A percentile compares a stretch with the other conserved stretches of the same genome.
Evolutionary conservation across 1,284 basidiomycete species (phyloP).

Genomic region (Pterulicium gracile): DNA sequence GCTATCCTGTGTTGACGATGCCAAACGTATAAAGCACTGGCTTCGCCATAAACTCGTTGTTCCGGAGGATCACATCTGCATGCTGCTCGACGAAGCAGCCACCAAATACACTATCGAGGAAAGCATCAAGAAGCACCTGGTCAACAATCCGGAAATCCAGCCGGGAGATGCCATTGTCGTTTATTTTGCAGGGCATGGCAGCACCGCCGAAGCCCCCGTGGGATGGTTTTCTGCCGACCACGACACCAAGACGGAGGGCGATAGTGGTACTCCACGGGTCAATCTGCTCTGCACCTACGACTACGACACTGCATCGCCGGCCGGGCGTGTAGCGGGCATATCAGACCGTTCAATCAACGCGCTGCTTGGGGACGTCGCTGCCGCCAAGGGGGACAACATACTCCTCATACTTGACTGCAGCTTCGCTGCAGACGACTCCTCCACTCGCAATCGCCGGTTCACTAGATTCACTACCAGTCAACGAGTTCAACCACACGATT

Average conservation of each 20-base stretch:
- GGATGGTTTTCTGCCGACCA: slow-evolving; percentile 38
- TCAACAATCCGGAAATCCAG: slow-evolving; percentile 46
- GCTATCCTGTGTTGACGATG: slow-evolving; percentile 50
- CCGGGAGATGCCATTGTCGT: slow-evolving; percentile 51
- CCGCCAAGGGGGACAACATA: slow-evolving; percentile 54
- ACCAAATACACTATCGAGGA: slow-evolving; percentile 50
- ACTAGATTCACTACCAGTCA: slow-evolving; percentile 44
- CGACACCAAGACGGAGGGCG: slow-evolving; percentile 8
- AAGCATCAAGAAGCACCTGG: slow-evolving; percentile 43
- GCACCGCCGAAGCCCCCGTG: slow-evolving; percentile 37
- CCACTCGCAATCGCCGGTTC: slow-evolving; percentile 29
- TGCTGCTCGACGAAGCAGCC: slow-evolving; percentile 44
- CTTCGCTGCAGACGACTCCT: slow-evolving; percentile 33
- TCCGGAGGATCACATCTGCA: slow-evolving; percentile 43
- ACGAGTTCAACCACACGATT: slow-evolving; percentile 38
- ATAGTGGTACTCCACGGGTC: slow-evolving; percentile 22
- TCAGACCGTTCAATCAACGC: slow-evolving; percentile 53
- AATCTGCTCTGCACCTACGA: slow-evolving; percentile 56
- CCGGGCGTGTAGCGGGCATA: slow-evolving; percentile 45
- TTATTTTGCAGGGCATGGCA: slow-evolving; percentile 63
- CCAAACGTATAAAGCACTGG: slow-evolving; percentile 42
- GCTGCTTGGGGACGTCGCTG: slow-evolving; percentile 42
- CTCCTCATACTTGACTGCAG: slow-evolving; percentile 56
- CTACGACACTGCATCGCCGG: slow-evolving; percentile 35
- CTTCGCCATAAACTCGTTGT: slow-evolving; percentile 42